Evolutionary conservation across 768 basidiomycete species (phyloP).

Genomic region (Psilocybe cyanescens): DNA sequence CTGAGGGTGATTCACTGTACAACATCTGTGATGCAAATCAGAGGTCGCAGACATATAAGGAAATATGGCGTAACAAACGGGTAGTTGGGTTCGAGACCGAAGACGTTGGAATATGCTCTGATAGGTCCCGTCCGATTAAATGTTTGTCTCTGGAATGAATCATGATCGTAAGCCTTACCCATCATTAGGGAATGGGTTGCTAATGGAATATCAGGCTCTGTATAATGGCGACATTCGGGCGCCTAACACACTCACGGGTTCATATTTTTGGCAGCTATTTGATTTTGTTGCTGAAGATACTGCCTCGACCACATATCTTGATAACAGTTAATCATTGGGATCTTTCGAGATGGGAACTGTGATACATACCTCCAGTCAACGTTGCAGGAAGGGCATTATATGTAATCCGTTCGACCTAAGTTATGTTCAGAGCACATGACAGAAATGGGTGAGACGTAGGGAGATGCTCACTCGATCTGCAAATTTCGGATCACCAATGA

Average conservation of each 20-base stretch:
- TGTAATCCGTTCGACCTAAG: conserved; percentile 47
- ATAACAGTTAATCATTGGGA: neutral
- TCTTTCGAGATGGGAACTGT: neutral
- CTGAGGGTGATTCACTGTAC: conserved; percentile 58
- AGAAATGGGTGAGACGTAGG: too few species aligned
- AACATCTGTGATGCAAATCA: conserved; percentile 35
- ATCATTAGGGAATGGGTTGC: conserved; percentile 56
- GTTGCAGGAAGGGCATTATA: conserved; percentile 56
- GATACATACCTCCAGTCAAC: conserved; percentile 44
- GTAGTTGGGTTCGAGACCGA: conserved; percentile 54
- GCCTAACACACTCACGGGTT: conserved; percentile 36
- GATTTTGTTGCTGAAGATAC: conserved; percentile 63
- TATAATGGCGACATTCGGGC: neutral
- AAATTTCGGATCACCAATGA: conserved; percentile 57
- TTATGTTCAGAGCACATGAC: neutral
- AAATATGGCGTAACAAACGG: conserved; percentile 33
- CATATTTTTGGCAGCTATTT: conserved; percentile 61
- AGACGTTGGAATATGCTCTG: conserved; percentile 53
- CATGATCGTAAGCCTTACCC: conserved; percentile 37
- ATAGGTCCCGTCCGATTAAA: neutral
- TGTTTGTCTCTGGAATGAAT: neutral
- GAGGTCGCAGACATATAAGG: neutral
- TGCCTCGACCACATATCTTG: conserved; percentile 63
- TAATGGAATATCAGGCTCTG: conserved; percentile 17
- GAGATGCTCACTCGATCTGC: conserved; percentile 44